phyloP scores from a whole-genome alignment of 1,284 basidiomycete genomes.

The Thecaphora frezii region DNA sequence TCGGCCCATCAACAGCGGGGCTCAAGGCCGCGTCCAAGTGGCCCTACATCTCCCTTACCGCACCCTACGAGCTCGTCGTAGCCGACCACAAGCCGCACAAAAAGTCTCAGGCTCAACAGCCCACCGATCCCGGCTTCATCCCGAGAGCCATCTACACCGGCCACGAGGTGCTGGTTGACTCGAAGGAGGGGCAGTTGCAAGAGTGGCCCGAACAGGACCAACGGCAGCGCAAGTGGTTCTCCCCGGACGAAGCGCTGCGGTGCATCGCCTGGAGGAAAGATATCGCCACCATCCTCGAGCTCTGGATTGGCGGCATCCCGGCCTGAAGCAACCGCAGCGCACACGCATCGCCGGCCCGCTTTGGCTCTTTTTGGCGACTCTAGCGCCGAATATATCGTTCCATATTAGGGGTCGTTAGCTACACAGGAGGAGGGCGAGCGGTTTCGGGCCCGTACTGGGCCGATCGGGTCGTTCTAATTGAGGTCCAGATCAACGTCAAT shows the following conservation, averaged over 20 bases:
- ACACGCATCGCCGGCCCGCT: not conserved
- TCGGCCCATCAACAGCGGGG: conserved; percentile 8
- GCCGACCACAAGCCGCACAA: conserved; percentile 50
- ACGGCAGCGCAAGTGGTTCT: conserved; percentile 29
- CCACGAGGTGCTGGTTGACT: conserved; percentile 31
- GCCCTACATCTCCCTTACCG: conserved; percentile 5
- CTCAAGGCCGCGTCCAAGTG: conserved; percentile 6
- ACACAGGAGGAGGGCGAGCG: too few species aligned
- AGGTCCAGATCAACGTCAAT: conserved; percentile 40
- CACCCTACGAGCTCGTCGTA: conserved; percentile 3
- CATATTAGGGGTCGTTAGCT: too few species aligned
- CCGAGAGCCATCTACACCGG: conserved; percentile 39
- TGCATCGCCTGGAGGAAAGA: conserved; percentile 44
- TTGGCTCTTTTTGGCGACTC: too few species aligned
- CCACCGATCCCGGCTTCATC: conserved; percentile 23
- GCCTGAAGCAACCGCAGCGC: not conserved
- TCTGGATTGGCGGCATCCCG: conserved; percentile 12
- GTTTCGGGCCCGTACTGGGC: too few species aligned
- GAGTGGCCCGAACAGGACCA: conserved; percentile 48
- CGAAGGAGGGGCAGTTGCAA: conserved; percentile 1
- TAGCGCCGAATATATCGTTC: not conserved
- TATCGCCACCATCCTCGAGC: conserved; percentile 19
- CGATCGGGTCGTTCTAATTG: too few species aligned
- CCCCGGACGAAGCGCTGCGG: conserved; percentile 24
- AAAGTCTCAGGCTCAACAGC: conserved; percentile 17